phyloP scores from a whole-genome alignment of 2,329 filamentous ascomycete species.

The Beauveria sp. region DNA sequence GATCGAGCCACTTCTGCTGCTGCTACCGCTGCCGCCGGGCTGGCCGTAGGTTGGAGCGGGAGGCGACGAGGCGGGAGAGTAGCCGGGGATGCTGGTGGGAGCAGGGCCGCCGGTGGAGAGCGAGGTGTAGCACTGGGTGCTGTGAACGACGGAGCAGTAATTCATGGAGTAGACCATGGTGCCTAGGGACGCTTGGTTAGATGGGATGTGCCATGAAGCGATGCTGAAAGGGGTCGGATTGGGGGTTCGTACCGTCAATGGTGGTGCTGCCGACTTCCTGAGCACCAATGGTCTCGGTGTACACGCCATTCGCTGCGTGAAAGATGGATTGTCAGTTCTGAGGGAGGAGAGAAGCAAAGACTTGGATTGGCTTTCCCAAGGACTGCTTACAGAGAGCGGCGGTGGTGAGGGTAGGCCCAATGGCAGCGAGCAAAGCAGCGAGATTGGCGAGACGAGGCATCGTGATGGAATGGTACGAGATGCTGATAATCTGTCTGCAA shows the following conservation, averaged over 20 bases:
- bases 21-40: background rate
- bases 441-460: slow-evolving; percentile 5
- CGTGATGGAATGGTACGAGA: background rate
- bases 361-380: background rate
- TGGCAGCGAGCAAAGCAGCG: slow-evolving; percentile 2
- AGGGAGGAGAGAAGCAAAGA: background rate
- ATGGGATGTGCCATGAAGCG: background rate
- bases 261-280: slow-evolving; percentile 26
- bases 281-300: slow-evolving; percentile 22
- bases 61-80: background rate
- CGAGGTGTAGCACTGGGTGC: slow-evolving; percentile 25
- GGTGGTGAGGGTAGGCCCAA: background rate
- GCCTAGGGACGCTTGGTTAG: slow-evolving; percentile 16
- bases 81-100: background rate
- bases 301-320: slow-evolving; percentile 20
- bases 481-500: background rate
- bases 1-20: slow-evolving; percentile 9
- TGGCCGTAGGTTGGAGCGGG: slow-evolving; percentile 1
- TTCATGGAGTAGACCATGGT: slow-evolving; percentile 27
- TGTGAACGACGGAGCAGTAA: slow-evolving; percentile 27
- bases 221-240: background rate
- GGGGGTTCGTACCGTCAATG: slow-evolving; percentile 21
- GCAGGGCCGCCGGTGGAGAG: slow-evolving; percentile 19
- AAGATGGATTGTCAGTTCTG: background rate
- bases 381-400: slow-evolving; percentile 2